These are phyloP conservation scores for Aegilops umbellulata DNA, from an alignment of 176 grass and related monocot species.

Conservation along the genomic window DNA sequence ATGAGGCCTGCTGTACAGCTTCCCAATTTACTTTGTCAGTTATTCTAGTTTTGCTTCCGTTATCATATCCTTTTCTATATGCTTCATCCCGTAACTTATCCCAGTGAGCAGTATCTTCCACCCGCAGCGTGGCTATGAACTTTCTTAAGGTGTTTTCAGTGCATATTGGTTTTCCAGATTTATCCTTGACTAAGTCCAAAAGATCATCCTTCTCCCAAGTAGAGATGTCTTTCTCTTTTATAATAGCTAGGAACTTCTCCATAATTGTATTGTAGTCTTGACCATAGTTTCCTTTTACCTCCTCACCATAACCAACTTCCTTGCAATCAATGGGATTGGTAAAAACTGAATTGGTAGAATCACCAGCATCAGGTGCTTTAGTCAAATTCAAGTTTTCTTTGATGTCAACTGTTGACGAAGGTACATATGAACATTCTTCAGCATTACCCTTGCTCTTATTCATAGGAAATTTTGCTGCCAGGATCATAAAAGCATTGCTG, in stretches of 20 bases:
- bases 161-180: constrained; percentile 30
- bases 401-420: neutral
- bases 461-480: constrained; percentile 44
- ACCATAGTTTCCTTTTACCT: constrained; percentile 22
- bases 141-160: constrained; percentile 20
- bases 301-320: neutral
- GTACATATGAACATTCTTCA: constrained; percentile 13
- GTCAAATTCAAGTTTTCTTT: neutral
- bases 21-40: constrained; percentile 44
- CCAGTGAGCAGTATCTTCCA: constrained; percentile 33
- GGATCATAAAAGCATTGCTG: constrained; percentile 48
- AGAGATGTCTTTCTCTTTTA: constrained; percentile 37
- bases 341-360: constrained; percentile 17
- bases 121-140: constrained; percentile 17
- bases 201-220: constrained; percentile 30
- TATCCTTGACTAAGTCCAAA: constrained; percentile 36
- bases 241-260: constrained; percentile 35
- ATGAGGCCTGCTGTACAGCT: constrained; percentile 19
- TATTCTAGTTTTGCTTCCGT: neutral
- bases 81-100: constrained; percentile 40
- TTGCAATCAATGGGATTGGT: neutral
- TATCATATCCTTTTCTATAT: constrained; percentile 27
- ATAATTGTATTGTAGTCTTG: constrained; percentile 33
- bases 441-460: constrained; percentile 6
- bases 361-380: constrained; percentile 6